Evolutionary conservation across 1,284 basidiomycete genomes (phyloP).

Genomic region (Tilletia walkeri): DNA sequence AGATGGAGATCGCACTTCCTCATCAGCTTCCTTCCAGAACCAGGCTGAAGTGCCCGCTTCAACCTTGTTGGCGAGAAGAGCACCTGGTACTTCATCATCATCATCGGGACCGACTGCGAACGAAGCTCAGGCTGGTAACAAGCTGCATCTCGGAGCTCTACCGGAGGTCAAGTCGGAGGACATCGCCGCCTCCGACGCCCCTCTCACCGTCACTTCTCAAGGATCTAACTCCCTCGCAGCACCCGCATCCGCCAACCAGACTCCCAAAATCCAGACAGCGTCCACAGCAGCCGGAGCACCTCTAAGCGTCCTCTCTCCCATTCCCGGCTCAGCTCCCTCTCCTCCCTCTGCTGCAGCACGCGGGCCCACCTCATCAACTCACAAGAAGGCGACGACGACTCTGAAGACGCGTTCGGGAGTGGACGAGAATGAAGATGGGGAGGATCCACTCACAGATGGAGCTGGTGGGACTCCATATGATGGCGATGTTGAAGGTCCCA

Average conservation of each 20-base stretch:
- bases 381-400: not conserved
- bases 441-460: conserved; percentile 6
- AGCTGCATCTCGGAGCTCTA: not conserved
- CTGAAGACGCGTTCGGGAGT: not conserved
- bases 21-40: not conserved
- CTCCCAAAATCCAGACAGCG: not conserved
- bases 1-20: conserved; percentile 2
- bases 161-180: not conserved
- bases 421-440: conserved; percentile 14
- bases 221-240: not conserved
- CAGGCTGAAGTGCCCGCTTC: not conserved
- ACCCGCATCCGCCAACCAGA: conserved; percentile 1
- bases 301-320: not conserved
- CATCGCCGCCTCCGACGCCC: not conserved
- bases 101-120: not conserved
- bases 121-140: not conserved
- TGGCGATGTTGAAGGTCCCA: conserved; percentile 48
- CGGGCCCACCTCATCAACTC: not conserved
- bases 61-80: not conserved
- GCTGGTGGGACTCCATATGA: conserved; percentile 42
- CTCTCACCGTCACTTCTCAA: not conserved
- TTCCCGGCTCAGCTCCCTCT: not conserved
- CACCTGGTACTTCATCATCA: not conserved
- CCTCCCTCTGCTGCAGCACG: not conserved
- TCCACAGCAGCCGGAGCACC: conserved; percentile 6